A percentile compares a stretch with the other conserved stretches of the same genome.
Conservation (phyloP, 306 rosid genomes). For the Sphenostylis stenocarpa region DNA sequence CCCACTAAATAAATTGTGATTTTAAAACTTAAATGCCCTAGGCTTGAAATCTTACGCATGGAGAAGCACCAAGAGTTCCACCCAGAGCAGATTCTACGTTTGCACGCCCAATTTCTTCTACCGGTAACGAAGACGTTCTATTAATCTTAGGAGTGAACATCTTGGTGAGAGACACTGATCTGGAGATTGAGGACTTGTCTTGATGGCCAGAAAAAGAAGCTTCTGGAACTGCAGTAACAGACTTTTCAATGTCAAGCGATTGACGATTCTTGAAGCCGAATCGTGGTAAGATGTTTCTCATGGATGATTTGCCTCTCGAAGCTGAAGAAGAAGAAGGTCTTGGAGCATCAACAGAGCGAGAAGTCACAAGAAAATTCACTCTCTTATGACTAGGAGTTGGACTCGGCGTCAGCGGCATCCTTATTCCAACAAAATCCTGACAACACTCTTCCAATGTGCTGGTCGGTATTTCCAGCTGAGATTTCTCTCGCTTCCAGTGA, state of each 20-base stretch:
- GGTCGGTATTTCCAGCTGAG: slow-evolving; percentile 62
- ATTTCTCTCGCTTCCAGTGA: slow-evolving; percentile 65
- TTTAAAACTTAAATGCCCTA: neutral
- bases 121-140: slow-evolving; percentile 88
- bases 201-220: slow-evolving; percentile 45
- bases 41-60: slow-evolving; percentile 53
- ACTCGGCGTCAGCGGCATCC: slow-evolving; percentile 74
- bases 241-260: slow-evolving; percentile 69
- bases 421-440: slow-evolving; percentile 61
- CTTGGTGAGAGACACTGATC: slow-evolving; percentile 73
- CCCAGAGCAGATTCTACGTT: slow-evolving; percentile 54
- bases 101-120: slow-evolving; percentile 60
- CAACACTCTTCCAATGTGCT: slow-evolving; percentile 47
- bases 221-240: slow-evolving; percentile 44
- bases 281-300: slow-evolving; percentile 69
- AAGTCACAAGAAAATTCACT: slow-evolving; percentile 72
- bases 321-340: slow-evolving; percentile 44
- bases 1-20: neutral
- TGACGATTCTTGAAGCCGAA: slow-evolving; percentile 64
- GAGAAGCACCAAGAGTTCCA: slow-evolving; percentile 57
- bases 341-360: slow-evolving; percentile 62
- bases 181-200: slow-evolving; percentile 65
- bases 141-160: slow-evolving; percentile 73
- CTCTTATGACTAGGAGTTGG: slow-evolving; percentile 73
- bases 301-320: slow-evolving; percentile 65